Conservation (phyloP, 2,329 filamentous ascomycete genomes). For the Sclerotinia glacialis region DNA sequence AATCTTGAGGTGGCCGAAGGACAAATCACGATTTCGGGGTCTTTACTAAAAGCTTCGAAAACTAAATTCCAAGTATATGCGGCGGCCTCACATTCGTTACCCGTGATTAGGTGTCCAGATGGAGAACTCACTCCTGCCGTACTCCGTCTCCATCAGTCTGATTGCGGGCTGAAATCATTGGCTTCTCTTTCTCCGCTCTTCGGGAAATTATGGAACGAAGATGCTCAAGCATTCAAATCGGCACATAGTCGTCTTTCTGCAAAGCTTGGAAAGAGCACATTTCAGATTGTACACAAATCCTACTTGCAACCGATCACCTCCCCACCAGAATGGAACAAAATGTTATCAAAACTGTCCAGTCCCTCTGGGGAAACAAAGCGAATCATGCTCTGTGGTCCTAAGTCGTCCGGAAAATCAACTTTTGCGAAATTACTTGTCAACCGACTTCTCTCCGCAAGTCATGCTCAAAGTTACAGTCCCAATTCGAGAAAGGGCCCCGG, state of each 20-base stretch:
- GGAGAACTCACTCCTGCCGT: constrained; percentile 51
- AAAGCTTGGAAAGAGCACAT: constrained; percentile 41
- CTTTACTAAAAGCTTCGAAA: constrained; percentile 53
- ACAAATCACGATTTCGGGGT: constrained; percentile 62
- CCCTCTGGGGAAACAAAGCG: constrained; percentile 41
- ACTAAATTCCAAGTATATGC: constrained; percentile 58
- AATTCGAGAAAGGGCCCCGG: constrained; percentile 30
- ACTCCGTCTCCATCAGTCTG: constrained; percentile 52
- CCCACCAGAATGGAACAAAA: constrained; percentile 59
- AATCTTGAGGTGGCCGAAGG: constrained; percentile 61
- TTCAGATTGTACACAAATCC: constrained; percentile 52
- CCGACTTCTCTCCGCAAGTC: constrained; percentile 49
- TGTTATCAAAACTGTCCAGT: constrained; percentile 34
- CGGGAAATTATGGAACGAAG: constrained; percentile 61
- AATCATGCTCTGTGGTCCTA: constrained; percentile 65
- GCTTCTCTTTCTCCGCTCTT: constrained; percentile 64
- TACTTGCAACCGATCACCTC: constrained; percentile 55
- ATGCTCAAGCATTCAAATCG: constrained; percentile 31
- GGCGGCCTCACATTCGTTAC: constrained; percentile 66
- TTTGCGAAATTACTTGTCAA: constrained; percentile 67
- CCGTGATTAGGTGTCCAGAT: constrained; percentile 55
- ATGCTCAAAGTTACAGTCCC: not conserved
- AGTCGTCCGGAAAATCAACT: constrained; percentile 73
- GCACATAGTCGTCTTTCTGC: constrained; percentile 22
- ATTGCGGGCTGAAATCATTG: constrained; percentile 51